Evolutionary conservation across 805 yeast genomes (phyloP), one percentile per base, ranked within the genome.

Genomic region (Sugiyamaella smithiae): DNA sequence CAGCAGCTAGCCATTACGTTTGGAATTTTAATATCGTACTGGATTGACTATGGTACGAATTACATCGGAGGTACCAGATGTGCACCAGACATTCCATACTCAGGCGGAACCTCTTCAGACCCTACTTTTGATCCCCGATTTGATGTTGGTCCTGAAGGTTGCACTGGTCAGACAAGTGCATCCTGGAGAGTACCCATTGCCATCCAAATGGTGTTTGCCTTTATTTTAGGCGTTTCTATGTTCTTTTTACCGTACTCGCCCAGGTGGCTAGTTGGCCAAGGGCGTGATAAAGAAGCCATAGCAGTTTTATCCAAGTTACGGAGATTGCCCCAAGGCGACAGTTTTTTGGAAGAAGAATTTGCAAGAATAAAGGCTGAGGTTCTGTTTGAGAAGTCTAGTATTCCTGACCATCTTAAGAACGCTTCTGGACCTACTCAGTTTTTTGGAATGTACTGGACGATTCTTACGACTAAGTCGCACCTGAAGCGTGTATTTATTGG

Each of bases 161-260:
- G 29, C 11, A 26, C 29, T 8, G 29, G 29, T 19, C 32, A 31
- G 41, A 24, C 11, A 22, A 14, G 11, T 28, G 26, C 46, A 9
- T 81, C 75, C 55, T 79, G 84, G 84, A 67, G 74, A 28, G 60
- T 70, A 37, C 82, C 82, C 16, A 70, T 85, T 33, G 95, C 90
- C 11, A 72, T 83, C 16, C 60, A 86, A 88, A 14, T 46, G 22
- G 17, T 46, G 19, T 38, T 38, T 26, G 51, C 41, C 6, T 19
- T 48, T 20, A 12, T 48, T 53, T 56, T 19, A 82, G 81, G 36
- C 58, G 77, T 65, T 67, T 77, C 63, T 72, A 50, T 80, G 57
- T 46, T 60, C 38, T 49, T 80, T 35, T 67, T 90, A n/a, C 97
- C 97, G 0, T 97, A 90, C 66, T 80, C 90, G 35, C 96, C 97